phyloP scores from a whole-genome alignment of 768 basidiomycete species.

The Calocybe cyanea region DNA sequence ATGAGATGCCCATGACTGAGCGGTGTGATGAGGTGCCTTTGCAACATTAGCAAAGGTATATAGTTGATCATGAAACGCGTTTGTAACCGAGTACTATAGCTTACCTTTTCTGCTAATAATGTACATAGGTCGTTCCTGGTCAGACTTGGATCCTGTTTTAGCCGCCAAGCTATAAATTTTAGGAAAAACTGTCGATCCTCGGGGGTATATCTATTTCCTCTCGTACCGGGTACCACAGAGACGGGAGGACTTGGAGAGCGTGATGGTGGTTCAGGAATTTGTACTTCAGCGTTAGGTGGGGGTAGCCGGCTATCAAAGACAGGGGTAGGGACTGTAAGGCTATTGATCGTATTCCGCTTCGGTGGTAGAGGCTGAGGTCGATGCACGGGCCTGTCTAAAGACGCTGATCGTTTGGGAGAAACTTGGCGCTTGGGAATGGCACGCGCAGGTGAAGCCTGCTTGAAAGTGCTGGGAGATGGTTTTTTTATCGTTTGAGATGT shows the following conservation, averaged over 20 bases:
- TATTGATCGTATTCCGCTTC: slow-evolving; percentile 55
- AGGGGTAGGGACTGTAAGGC: slow-evolving; percentile 50
- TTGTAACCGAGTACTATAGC: slow-evolving; percentile 7
- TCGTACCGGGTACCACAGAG: slow-evolving; percentile 37
- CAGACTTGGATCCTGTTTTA: slow-evolving; percentile 50
- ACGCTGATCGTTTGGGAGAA: slow-evolving; percentile 22
- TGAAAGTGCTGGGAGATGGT: slow-evolving; percentile 35
- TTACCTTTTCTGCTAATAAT: slow-evolving; percentile 53
- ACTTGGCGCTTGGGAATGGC: slow-evolving; percentile 24
- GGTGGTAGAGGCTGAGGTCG: slow-evolving; percentile 20
- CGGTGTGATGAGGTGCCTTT: slow-evolving; percentile 65
- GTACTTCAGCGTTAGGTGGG: slow-evolving; percentile 57
- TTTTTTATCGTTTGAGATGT: slow-evolving; percentile 35
- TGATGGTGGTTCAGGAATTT: slow-evolving; percentile 59
- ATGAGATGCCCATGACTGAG: slow-evolving; percentile 62
- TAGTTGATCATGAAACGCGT: too few species aligned
- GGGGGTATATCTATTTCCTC: slow-evolving; percentile 61
- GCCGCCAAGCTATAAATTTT: slow-evolving; percentile 59
- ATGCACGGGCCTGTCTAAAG: slow-evolving; percentile 13
- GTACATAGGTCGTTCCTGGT: slow-evolving; percentile 53
- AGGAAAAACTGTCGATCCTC: slow-evolving; percentile 67
- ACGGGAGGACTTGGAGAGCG: slow-evolving; percentile 69
- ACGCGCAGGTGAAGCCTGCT: slow-evolving; percentile 24
- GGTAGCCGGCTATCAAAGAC: slow-evolving; percentile 47
- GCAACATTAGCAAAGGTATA: slow-evolving; percentile 10